Conservation (phyloP, 768 basidiomycete genomes). For the Trametes punicea region DNA sequence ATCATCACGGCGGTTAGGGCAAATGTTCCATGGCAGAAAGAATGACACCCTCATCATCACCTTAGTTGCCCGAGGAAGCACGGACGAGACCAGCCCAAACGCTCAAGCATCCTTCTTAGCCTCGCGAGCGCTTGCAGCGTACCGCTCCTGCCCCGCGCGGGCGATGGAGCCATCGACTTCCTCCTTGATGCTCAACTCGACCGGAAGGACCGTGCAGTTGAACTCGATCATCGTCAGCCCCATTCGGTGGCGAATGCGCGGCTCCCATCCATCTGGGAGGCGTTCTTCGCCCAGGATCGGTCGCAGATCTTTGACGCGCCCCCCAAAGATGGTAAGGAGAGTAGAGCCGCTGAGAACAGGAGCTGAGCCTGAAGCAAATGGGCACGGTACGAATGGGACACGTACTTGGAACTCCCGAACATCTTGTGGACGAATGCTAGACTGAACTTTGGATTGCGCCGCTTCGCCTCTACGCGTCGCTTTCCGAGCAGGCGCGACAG, state of each 20-base stretch:
- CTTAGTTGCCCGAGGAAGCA: too few relatives aligned
- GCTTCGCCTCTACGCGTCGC: constrained; percentile 56
- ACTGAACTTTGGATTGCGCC: constrained; percentile 54
- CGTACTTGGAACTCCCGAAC: constrained; percentile 68
- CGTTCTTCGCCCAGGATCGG: constrained; percentile 65
- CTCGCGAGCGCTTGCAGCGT: not conserved
- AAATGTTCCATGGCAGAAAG: too few relatives aligned
- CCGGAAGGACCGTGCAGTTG: constrained; percentile 38
- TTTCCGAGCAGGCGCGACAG: constrained; percentile 54
- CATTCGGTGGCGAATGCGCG: constrained; percentile 46
- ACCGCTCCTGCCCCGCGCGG: not conserved
- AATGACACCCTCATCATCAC: too few relatives aligned
- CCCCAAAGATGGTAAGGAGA: constrained; percentile 65
- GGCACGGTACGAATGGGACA: constrained; percentile 12
- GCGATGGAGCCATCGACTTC: constrained; percentile 22
- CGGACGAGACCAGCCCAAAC: too few relatives aligned
- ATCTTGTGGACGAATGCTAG: constrained; percentile 49
- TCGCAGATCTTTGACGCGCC: constrained; percentile 51
- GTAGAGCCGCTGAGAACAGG: constrained; percentile 43
- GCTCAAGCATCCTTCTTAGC: not conserved
- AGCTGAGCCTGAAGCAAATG: not conserved
- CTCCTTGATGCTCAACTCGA: constrained; percentile 33
- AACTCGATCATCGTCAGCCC: constrained; percentile 60
- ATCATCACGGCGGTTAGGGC: too few relatives aligned
- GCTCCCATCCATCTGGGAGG: constrained; percentile 69